Evolutionary conservation across 306 rosid species (phyloP).

Genomic region (Abrus precatorius): DNA sequence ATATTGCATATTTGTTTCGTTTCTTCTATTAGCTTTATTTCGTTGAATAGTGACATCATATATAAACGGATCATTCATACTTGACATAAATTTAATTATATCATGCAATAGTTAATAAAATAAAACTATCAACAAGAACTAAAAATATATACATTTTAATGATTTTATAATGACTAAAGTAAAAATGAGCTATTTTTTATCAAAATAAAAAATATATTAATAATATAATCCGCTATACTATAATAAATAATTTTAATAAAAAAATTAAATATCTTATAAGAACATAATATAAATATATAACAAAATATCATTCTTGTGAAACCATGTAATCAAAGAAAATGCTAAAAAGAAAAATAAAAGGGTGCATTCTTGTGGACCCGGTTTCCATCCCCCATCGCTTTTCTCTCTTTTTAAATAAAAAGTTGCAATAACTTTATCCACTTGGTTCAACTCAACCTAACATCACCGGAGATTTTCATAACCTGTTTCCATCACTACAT

Average conservation of each 20-base stretch:
- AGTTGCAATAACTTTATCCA: conserved; percentile 29
- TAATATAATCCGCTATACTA: too few species aligned
- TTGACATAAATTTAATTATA: neutral
- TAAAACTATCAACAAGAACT: neutral
- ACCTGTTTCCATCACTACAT: conserved; percentile 14
- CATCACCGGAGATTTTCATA: conserved; percentile 36
- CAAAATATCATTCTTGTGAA: too few species aligned
- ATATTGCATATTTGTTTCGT: neutral
- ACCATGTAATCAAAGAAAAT: neutral
- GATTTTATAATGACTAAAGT: too few species aligned
- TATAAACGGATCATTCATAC: neutral
- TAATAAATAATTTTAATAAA: too few species aligned
- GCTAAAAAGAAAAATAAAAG: conserved; percentile 1
- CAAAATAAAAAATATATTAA: too few species aligned
- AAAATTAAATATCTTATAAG: too few species aligned
- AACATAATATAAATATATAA: too few species aligned
- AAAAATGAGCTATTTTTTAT: too few species aligned
- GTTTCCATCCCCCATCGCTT: conserved; percentile 9
- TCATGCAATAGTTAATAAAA: too few species aligned
- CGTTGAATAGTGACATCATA: neutral
- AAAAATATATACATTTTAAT: too few species aligned
- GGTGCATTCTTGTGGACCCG: conserved; percentile 33
- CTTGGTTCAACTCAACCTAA: conserved; percentile 44
- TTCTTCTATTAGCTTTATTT: neutral
- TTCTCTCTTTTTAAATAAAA: neutral